Conservation (phyloP, 305 asterid genomes). For the Plantago coronopus region DNA sequence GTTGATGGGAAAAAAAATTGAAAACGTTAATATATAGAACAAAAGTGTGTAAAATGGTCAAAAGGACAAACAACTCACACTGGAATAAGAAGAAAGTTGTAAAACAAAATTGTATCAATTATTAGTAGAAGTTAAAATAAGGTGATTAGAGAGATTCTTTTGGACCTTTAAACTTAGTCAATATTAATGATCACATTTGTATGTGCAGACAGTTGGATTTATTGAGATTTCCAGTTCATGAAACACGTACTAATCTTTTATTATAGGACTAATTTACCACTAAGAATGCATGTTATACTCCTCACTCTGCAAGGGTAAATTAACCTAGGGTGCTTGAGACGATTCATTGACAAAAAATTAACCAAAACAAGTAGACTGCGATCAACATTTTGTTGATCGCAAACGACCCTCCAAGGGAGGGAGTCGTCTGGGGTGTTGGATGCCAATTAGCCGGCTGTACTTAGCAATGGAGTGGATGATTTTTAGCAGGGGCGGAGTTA, state of each 20-base stretch:
- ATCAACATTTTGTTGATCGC: too few relatives aligned
- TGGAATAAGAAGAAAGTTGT: conserved; percentile 33
- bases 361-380: too few relatives aligned
- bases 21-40: conserved; percentile 3
- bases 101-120: conserved; percentile 28
- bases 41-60: conserved; percentile 33
- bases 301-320: too few relatives aligned
- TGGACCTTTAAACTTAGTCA: conserved; percentile 43
- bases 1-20: conserved; percentile 20
- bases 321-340: too few relatives aligned
- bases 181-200: conserved; percentile 42
- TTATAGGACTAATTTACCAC: too few relatives aligned
- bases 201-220: conserved; percentile 44
- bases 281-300: too few relatives aligned
- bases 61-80: conserved; percentile 26
- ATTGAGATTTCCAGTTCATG: neutral
- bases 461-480: too few relatives aligned
- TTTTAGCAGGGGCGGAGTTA: too few relatives aligned
- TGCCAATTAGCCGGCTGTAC: too few relatives aligned
- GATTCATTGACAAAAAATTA: too few relatives aligned
- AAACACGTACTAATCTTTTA: neutral
- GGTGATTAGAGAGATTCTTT: conserved; percentile 34
- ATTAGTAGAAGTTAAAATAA: conserved; percentile 26
- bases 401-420: too few relatives aligned
- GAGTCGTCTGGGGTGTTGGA: too few relatives aligned